Evolutionary conservation across 352 stramenopile genomes (phyloP).

Genomic region (Globisporangium canariense): DNA sequence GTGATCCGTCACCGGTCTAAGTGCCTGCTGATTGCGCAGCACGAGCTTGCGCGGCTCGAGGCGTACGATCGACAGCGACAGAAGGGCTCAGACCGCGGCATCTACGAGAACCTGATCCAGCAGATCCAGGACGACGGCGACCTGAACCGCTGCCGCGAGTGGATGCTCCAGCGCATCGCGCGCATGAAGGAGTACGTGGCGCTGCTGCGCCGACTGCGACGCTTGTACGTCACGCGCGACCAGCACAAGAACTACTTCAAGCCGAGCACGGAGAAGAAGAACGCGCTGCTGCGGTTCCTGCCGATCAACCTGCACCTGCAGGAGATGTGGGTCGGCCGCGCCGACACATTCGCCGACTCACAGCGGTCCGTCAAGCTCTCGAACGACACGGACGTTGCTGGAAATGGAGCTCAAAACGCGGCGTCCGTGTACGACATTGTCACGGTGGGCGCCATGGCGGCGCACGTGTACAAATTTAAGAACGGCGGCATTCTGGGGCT

Average conservation of each 20-base stretch:
- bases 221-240: slow-evolving; percentile 66
- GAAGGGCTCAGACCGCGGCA: slow-evolving; percentile 75
- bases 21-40: slow-evolving; percentile 67
- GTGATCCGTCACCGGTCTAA: slow-evolving; percentile 78
- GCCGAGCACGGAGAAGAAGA: slow-evolving; percentile 85
- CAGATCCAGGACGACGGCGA: slow-evolving; percentile 87
- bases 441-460: slow-evolving; percentile 83
- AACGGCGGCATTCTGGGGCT: slow-evolving; percentile 76
- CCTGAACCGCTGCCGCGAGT: slow-evolving; percentile 78
- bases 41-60: slow-evolving; percentile 71
- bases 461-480: slow-evolving; percentile 88
- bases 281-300: slow-evolving; percentile 68
- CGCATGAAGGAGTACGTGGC: slow-evolving; percentile 72
- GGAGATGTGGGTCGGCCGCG: slow-evolving; percentile 82
- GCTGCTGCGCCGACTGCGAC: slow-evolving; percentile 55
- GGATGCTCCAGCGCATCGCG: slow-evolving; percentile 71
- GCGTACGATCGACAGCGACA: slow-evolving; percentile 73
- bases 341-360: slow-evolving; percentile 38
- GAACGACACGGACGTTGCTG: slow-evolving; percentile 21
- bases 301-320: slow-evolving; percentile 85
- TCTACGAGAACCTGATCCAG: slow-evolving; percentile 88
- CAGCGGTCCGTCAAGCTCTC: slow-evolving; percentile 26
- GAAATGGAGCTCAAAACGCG: not conserved
- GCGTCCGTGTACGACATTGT: slow-evolving; percentile 78
- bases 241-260: slow-evolving; percentile 84